Base-by-base conservation (phyloP, 768 basidiomycete species). In the Amanita inopinata region DNA sequence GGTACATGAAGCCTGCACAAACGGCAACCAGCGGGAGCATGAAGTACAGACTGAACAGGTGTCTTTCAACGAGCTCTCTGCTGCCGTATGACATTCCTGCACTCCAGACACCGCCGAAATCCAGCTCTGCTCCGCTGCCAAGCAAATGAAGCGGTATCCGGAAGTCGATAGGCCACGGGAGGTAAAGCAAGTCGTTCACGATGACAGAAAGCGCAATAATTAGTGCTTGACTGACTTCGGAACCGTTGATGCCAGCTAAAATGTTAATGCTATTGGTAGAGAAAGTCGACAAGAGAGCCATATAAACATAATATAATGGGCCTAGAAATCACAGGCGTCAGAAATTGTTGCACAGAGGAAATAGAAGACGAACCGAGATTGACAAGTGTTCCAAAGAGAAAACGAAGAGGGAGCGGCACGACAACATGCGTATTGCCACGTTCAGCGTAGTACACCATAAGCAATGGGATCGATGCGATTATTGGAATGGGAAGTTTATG, bases 241-340 rank as follows among this genome's bases (percentile, higher is more conserved):
- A 81, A 8, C 94, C 96, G 57, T 99, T 98, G 51, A 97, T 86
- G 6, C 94, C 96, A 8, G 96, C 96, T 12, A 98, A 80, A 52
- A 99, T 98, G 61, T 99, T 99, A 71, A 98, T 96, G 59, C 86
- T 86, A 63, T 99, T 99, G 12, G 94, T 97, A 42, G 88, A 79
- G 61, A 98, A 99, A 0, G 92, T 98, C 23, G 93, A 97, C 12
- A 99, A 69, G 22, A 98, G 63, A 3, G 90, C 78, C 88, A 99
- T 97, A 66, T 98, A 99, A 40, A 93, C 46, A 60, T 98, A 99
- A 61, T 98, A 98, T 3, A 98, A 62, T 0, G 90, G 89, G 2
- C 94, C 94, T 97, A 32, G 28, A 22, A 4, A 22, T 28, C n/a
- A n/a, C n/a, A 19, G 19, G 40, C 42, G 40, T 56, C 30, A 40